Evolutionary conservation across 2,329 filamentous ascomycete species (phyloP), one percentile per base, ranked within the genome.

Genomic region (Westerdykella sp.): DNA sequence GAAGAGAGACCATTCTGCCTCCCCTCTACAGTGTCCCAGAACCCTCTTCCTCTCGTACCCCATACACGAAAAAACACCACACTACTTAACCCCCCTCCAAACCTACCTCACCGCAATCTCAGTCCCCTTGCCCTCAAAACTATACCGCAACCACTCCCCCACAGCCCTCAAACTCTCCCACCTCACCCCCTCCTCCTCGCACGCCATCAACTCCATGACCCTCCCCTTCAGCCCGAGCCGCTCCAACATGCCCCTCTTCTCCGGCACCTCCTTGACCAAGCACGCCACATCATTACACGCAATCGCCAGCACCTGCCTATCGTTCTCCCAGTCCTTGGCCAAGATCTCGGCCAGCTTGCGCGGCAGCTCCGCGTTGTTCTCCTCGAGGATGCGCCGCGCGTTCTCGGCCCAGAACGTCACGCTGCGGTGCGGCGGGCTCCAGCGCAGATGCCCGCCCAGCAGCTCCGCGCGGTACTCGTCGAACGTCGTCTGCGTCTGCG

Each of bases 141-240:
- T 84, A 70, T 87, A 87, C 56, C 82, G 76, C 65, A 87, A 67
- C 82, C 84, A 87, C 65, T 85, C 84, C 15, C 84, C 83, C 34
- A 96, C 80, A 13, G 90, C 89, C 58, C 85, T 81, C 70, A 96
- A 71, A 68, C 87, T 93, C 74, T 96, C 90, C 88, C 89, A 96
- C 61, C 90, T 77, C 37, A 96, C 87, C 46, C 81, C 83, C 72
- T 95, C 89, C 59, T 95, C 88, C 45, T 81, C 77, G 62, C 94
- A 87, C 58, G 81, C 83, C 90, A 96, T 96, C 60, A 96, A 74
- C 70, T 89, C 86, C 89, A 96, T 95, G 47, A 95, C 84, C 53
- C 87, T 78, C 14, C 79, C 80, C 78, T 96, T 96, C 50, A 96
- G 69, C 0, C 88, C 88, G 35, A 89, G 68, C 70, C 83, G 89